These are phyloP conservation scores for Lentinula novae-zelandiae DNA, from an alignment of 1,284 basidiomycete genomes.

Conservation along the genomic window DNA sequence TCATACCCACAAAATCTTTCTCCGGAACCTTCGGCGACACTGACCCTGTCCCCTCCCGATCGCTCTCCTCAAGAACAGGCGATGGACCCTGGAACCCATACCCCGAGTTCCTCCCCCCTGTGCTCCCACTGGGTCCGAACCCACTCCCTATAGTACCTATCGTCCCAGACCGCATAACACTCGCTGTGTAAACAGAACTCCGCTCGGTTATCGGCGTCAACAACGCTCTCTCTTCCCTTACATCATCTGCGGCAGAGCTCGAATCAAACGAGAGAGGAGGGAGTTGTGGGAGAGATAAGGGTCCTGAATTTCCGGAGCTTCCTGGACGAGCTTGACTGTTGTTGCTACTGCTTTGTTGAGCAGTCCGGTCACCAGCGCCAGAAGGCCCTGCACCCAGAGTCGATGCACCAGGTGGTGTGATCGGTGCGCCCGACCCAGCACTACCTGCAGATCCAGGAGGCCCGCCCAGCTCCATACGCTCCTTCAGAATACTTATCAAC, in stretches of 20 bases:
- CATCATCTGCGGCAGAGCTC: too few species aligned
- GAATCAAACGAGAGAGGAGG: conserved; percentile 44
- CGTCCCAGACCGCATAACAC: background rate
- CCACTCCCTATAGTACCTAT: conserved; percentile 14
- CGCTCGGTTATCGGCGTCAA: conserved; percentile 48
- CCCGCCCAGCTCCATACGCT: conserved; percentile 54
- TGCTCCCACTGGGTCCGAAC: conserved; percentile 17
- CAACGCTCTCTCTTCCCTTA: conserved; percentile 15
- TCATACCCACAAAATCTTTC: conserved; percentile 1
- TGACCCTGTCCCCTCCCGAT: background rate
- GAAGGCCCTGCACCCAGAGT: background rate
- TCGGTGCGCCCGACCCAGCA: background rate
- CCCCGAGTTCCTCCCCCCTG: background rate
- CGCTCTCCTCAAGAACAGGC: conserved; percentile 6
- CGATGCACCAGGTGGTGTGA: background rate
- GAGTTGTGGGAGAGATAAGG: conserved; percentile 36
- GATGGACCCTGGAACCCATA: conserved; percentile 6
- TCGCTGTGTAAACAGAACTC: conserved; percentile 22
- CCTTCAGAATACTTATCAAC: conserved; percentile 60
- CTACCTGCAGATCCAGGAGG: background rate
- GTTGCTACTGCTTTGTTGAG: too few species aligned
- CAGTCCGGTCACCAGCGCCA: background rate
- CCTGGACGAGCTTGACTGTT: too few species aligned
- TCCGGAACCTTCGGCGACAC: conserved; percentile 1
- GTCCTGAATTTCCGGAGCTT: conserved; percentile 15